Conservation (phyloP, 495 filamentous ascomycete genomes). For the Amniculicola lignicola region DNA sequence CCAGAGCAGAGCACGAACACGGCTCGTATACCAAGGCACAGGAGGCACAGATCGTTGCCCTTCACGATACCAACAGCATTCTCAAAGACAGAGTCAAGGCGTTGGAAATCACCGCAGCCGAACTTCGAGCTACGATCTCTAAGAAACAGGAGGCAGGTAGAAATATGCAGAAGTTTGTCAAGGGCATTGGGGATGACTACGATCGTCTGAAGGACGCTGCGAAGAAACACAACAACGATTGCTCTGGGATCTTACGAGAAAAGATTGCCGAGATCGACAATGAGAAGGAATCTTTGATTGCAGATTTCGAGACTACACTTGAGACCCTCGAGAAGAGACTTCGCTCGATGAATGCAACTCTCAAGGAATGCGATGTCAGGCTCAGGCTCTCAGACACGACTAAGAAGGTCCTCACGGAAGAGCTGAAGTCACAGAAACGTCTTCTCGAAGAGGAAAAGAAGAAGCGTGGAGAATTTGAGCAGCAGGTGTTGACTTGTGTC, state of each 20-base stretch:
- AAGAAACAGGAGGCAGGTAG: constrained; percentile 15
- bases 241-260: not conserved
- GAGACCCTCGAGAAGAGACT: not conserved
- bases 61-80: not conserved
- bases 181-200: constrained; percentile 34
- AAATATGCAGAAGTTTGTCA: constrained; percentile 32
- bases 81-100: not conserved
- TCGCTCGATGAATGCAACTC: not conserved
- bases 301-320: not conserved
- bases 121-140: constrained; percentile 12
- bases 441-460: constrained; percentile 33
- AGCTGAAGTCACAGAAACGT: constrained; percentile 23
- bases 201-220: constrained; percentile 11
- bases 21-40: not conserved
- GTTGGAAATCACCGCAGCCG: constrained; percentile 11
- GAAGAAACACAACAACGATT: constrained; percentile 5
- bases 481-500: constrained; percentile 22
- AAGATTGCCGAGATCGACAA: not conserved
- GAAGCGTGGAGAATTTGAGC: constrained; percentile 28
- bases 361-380: constrained; percentile 9
- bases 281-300: not conserved
- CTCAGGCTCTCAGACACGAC: not conserved
- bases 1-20: not conserved
- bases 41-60: not conserved
- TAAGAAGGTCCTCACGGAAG: constrained; percentile 14